Conservation (phyloP, 441 rosid species). For the Lepidium campestre region DNA sequence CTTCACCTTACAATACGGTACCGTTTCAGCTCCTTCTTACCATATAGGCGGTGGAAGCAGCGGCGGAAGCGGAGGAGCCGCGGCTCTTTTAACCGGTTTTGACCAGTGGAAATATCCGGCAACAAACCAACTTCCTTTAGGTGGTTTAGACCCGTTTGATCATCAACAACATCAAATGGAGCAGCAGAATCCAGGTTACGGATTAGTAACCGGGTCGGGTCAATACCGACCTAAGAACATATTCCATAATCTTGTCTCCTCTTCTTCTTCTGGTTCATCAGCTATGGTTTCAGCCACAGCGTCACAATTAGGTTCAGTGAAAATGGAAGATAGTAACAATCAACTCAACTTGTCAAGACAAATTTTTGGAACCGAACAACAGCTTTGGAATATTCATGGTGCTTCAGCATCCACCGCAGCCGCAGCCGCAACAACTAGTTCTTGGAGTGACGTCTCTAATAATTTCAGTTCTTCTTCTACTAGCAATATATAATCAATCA, state of each 20-base stretch:
- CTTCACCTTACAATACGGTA: constrained; percentile 27
- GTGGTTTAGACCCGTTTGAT: constrained; percentile 27
- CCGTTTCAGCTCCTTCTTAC: constrained; percentile 27
- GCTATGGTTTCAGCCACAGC: constrained; percentile 37
- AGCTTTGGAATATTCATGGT: constrained; percentile 30
- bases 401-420: constrained; percentile 14
- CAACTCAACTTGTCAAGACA: constrained; percentile 34
- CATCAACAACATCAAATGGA: constrained; percentile 22
- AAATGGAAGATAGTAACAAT: constrained; percentile 43
- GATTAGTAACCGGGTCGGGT: constrained; percentile 25
- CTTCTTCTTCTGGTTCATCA: constrained; percentile 30
- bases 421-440: constrained; percentile 25
- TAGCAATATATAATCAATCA: constrained; percentile 24
- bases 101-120: constrained; percentile 28
- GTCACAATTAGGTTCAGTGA: constrained; percentile 38
- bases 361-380: constrained; percentile 26
- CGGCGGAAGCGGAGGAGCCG: constrained; percentile 11
- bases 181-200: constrained; percentile 26
- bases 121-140: constrained; percentile 23
- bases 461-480: constrained; percentile 43
- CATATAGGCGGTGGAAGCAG: constrained; percentile 24
- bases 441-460: constrained; percentile 52
- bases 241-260: constrained; percentile 36
- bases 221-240: constrained; percentile 25
- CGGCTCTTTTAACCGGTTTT: constrained; percentile 23